Evolutionary conservation across 2,329 filamentous ascomycete genomes (phyloP).

Genomic region (Aspergillus sojae): DNA sequence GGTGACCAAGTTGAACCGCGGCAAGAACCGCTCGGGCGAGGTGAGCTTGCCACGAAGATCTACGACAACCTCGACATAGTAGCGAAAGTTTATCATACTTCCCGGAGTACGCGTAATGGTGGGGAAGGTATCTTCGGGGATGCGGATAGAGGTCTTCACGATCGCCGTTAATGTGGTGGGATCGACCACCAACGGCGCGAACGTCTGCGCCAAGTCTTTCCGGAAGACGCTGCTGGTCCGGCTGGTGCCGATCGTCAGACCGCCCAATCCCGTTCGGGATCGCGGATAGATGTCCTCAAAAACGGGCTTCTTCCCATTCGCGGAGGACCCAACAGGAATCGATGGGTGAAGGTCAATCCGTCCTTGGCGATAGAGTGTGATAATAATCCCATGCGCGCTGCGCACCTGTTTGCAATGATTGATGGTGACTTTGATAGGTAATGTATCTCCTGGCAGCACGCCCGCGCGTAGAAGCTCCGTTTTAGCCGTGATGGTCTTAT

Average conservation of each 20-base stretch:
- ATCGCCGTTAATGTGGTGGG: conserved; percentile 75
- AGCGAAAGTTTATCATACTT: conserved; percentile 92
- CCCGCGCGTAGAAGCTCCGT: conserved; percentile 82
- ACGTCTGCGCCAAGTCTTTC: conserved; percentile 88
- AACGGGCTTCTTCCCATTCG: conserved; percentile 68
- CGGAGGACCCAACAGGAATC: conserved; percentile 61
- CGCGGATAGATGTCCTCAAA: conserved; percentile 85
- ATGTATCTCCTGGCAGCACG: conserved; percentile 79
- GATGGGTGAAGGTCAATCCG: conserved; percentile 79
- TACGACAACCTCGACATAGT: conserved; percentile 88
- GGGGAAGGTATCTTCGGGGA: conserved; percentile 89
- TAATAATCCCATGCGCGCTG: conserved; percentile 88
- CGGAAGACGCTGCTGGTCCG: conserved; percentile 91
- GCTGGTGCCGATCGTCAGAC: conserved; percentile 81
- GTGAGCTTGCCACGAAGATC: conserved; percentile 87
- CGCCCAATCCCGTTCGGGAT: conserved; percentile 82
- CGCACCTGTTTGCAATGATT: conserved; percentile 88
- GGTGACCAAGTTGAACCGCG: conserved; percentile 55
- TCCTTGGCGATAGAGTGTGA: conserved; percentile 88
- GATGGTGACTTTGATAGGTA: conserved; percentile 78
- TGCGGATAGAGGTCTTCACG: conserved; percentile 78
- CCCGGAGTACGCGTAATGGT: conserved; percentile 89
- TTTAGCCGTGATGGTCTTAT: conserved; percentile 82
- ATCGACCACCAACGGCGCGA: conserved; percentile 85
- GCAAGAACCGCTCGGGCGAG: conserved; percentile 69